A percentile compares a stretch with the other conserved stretches of the same genome.
Evolutionary conservation across 2,329 filamentous ascomycete species (phyloP).

Genomic region (Penicillium sp.): DNA sequence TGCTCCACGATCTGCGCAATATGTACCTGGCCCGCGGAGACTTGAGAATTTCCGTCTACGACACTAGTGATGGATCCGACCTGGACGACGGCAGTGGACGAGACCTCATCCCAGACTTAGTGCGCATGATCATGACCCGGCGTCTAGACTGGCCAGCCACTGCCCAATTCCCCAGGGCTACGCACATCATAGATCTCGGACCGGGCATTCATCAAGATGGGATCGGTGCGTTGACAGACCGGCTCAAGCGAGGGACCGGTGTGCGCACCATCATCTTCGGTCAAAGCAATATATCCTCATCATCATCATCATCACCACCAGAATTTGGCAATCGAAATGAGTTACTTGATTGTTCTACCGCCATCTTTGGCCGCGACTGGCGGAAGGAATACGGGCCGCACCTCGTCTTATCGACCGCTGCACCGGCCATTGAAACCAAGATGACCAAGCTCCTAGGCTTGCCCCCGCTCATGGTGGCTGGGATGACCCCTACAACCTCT

Average conservation of each 20-base stretch:
- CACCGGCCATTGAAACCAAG: slow-evolving; percentile 5
- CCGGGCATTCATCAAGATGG: slow-evolving; percentile 33
- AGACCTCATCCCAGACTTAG: slow-evolving; percentile 26
- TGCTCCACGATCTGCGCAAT: slow-evolving; percentile 23
- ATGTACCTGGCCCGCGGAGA: slow-evolving; percentile 7
- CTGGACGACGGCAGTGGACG: slow-evolving; percentile 1
- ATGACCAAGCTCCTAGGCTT: slow-evolving; percentile 6
- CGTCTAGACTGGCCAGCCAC: slow-evolving; percentile 34
- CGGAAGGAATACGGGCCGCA: background rate
- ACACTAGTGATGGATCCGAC: slow-evolving; percentile 2
- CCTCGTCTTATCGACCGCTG: background rate
- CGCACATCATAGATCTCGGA: slow-evolving; percentile 42
- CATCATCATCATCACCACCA: background rate
- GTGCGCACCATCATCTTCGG: slow-evolving; percentile 7
- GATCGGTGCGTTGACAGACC: slow-evolving; percentile 34
- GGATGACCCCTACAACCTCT: slow-evolving; percentile 10
- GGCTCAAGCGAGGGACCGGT: slow-evolving; percentile 38
- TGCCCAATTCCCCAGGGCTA: slow-evolving; percentile 30
- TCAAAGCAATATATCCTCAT: background rate
- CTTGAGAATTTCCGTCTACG: slow-evolving; percentile 26
- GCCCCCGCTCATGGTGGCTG: slow-evolving; percentile 9
- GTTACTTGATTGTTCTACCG: background rate
- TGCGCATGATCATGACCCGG: slow-evolving; percentile 35
- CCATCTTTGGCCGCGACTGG: slow-evolving; percentile 8
- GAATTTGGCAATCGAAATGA: background rate